Evolutionary conservation across 768 basidiomycete species (phyloP), one percentile per base, ranked within the genome.

Genomic region (Russula virescens): DNA sequence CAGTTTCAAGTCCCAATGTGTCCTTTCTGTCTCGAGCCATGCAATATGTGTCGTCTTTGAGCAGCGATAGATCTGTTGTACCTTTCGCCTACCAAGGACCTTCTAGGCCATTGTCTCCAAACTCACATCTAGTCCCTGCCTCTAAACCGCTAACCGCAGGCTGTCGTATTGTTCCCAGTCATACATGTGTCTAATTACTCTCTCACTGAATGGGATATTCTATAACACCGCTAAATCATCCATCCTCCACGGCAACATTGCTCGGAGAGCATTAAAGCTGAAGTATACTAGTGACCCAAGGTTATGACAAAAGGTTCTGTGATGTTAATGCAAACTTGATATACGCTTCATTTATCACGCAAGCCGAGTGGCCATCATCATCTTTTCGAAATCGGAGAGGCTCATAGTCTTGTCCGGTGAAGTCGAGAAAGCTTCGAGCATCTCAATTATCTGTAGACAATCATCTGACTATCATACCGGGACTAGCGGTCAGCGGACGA

Each of bases 361-460:
- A 45, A 89, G 72, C 69, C 78, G 82, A 8, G 87, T 81, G 1
- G 78, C 70, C 26, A 84, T 71, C 85, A 92, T 90, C 83, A 94
- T 90, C 23, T 76, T 75, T 66, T 84, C 82, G 68, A 94, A 94
- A 71, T 92, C 89, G 16, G 75, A 72, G 38, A 91, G 76, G 60
- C 73, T 73, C 77, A 93, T 80, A 3, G 87, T 81, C 70, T 84
- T 85, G 72, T 92, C 90, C 0, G 81, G 75, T 0, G 83, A 80
- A 0, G 81, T 83, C 1, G 91, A 89, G 69, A 90, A 93, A 55
- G 79, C 79, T n/a, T 82, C 80, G 1, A 94, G 76, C 90, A 92
- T 93, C 61, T 91, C 89, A 3, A 86, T 68, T 68, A 90, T 85
- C 91, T 92, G 31, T 58, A 14, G n/a, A 50, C 40, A 42, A 13